These are phyloP conservation scores for Coniophora puteana DNA, from an alignment of 1,284 basidiomycete species.

Conservation along the genomic window DNA sequence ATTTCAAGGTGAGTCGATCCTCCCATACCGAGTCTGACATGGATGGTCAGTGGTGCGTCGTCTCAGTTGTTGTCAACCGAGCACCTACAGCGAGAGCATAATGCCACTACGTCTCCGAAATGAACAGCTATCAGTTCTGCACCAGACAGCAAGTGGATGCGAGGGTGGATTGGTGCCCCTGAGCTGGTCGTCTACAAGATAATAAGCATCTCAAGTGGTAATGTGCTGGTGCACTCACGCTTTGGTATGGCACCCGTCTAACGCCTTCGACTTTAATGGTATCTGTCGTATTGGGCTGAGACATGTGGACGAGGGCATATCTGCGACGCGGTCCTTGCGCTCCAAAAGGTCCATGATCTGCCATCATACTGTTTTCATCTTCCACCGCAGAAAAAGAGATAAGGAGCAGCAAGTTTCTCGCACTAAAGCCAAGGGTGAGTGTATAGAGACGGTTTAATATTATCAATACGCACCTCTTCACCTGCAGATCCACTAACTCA, in stretches of 20 bases:
- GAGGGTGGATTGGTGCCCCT: conserved; percentile 66
- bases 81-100: conserved; percentile 58
- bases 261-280: conserved; percentile 43
- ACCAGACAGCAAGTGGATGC: conserved; percentile 53
- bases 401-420: conserved; percentile 53
- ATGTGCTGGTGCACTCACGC: conserved; percentile 42
- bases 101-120: conserved; percentile 74
- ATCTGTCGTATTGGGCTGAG: conserved; percentile 27
- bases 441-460: conserved; percentile 5
- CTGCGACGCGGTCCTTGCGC: conserved; percentile 46
- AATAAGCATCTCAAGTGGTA: not conserved
- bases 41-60: not conserved
- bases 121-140: conserved; percentile 60
- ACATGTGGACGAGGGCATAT: conserved; percentile 59
- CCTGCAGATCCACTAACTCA: conserved; percentile 65
- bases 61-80: not conserved
- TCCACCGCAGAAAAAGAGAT: conserved; percentile 64
- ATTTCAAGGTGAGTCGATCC: conserved; percentile 70
- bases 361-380: conserved; percentile 36
- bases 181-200: conserved; percentile 55
- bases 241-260: conserved; percentile 68
- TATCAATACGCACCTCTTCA: conserved; percentile 46
- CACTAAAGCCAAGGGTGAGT: conserved; percentile 27
- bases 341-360: conserved; percentile 37
- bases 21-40: conserved; percentile 61